These are phyloP conservation scores for Bassia scoparia DNA, from an alignment of 148 eudicot species.

Conservation along the genomic window DNA sequence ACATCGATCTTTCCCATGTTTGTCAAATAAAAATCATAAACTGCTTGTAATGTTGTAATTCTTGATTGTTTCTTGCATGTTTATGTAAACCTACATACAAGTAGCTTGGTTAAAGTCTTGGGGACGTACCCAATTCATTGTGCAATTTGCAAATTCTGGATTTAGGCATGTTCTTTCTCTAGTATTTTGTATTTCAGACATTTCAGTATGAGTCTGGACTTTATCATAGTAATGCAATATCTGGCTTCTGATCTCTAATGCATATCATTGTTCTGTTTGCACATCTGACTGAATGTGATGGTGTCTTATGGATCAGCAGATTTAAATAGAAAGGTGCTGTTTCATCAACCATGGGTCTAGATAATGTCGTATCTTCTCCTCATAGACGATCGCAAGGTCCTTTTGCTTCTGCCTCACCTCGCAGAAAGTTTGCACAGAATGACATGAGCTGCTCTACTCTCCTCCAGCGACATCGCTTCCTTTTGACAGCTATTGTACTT, in stretches of 20 bases:
- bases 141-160: background rate
- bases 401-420: constrained; percentile 34
- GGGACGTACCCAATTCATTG: no score
- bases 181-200: background rate
- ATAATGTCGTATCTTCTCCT: constrained; percentile 59
- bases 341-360: constrained; percentile 49
- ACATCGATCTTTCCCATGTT: no score
- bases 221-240: background rate
- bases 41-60: background rate
- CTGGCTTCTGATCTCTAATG: background rate
- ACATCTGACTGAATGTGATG: constrained; percentile 11
- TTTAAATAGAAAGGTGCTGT: background rate
- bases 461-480: constrained; percentile 73
- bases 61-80: background rate
- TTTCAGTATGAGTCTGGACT: background rate
- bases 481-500: constrained; percentile 72
- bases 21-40: background rate
- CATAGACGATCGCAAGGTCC: constrained; percentile 66
- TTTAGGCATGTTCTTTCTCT: background rate
- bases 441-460: constrained; percentile 61
- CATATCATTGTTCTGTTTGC: background rate
- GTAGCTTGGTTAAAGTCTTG: background rate
- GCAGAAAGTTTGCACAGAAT: constrained; percentile 38
- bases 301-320: background rate
- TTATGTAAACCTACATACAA: background rate